Conservation (phyloP, 2,329 filamentous ascomycete species). For the Ophiocordyceps camponoti-rufipedis region DNA sequence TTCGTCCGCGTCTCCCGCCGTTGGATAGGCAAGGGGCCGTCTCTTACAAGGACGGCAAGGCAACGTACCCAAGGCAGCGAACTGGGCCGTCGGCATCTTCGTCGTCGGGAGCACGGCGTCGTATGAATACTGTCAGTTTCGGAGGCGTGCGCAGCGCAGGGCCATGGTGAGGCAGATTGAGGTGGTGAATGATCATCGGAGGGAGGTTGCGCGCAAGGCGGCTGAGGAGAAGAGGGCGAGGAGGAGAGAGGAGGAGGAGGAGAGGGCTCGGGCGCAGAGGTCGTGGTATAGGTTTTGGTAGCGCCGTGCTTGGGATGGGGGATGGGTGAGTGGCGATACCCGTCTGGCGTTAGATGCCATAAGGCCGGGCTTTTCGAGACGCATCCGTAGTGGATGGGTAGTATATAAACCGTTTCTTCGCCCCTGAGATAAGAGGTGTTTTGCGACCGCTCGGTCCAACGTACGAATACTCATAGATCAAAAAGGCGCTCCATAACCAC, state of each 20-base stretch:
- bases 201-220: constrained; percentile 24
- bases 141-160: constrained; percentile 53
- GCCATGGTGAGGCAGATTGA: constrained; percentile 78
- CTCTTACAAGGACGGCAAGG: constrained; percentile 6
- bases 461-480: no score
- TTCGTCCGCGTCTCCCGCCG: constrained; percentile 16
- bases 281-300: constrained; percentile 42
- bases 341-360: no score
- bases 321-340: no score
- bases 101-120: constrained; percentile 48
- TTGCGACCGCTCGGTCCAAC: no score
- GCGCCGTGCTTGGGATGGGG: constrained; percentile 2
- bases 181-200: constrained; percentile 32
- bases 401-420: no score
- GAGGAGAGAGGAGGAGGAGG: constrained; percentile 13
- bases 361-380: no score
- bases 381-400: no score
- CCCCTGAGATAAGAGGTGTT: no score
- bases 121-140: constrained; percentile 72
- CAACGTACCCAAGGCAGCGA: constrained; percentile 36
- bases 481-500: no score
- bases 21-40: no score
- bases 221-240: constrained; percentile 20
- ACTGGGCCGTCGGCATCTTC: constrained; percentile 74
- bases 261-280: constrained; percentile 14